Evolutionary conservation across 139 green algal genomes (phyloP), one percentile per base, ranked within the genome.

Genomic region (Klebsormidium nitens): DNA sequence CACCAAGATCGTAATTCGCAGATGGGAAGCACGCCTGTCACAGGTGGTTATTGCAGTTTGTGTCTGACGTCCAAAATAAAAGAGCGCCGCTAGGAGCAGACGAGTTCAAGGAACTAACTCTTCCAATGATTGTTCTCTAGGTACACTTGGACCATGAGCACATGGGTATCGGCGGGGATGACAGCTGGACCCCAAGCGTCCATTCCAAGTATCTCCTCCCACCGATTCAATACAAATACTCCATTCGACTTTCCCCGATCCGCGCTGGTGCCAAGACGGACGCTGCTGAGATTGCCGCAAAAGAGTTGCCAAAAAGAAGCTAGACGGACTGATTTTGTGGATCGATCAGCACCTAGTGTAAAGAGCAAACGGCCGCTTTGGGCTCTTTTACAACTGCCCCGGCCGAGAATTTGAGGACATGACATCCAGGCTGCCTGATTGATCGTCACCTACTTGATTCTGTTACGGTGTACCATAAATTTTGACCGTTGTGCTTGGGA

Each of bases 111-210:
- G 14, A 8, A n/a, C 14, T 8, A 8, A 49, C 42, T 8, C 42
- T n/a, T 49, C 8, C 8, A 8, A 11, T 11, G 4, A 64, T 23
- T 6, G 6, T 28, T 47, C 28, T 69, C 14, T 80, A 92, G 63
- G 55, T 97, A 57, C 82, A 93, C 63, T 36, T 97, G 66, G 92
- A 97, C 69, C 72, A 82, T 32, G 49, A 57, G 1, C 88, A 96
- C 75, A 97, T 97, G 89, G 92, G 92, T 0, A 81, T 97, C 17
- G 92, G 92, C 14, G 92, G 92, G 0, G 92, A 97, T 78, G 91
- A 97, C 82, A 91, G 81, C 72, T 97, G 92, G 92, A 90, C 75
- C 37, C 92, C 92, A 0, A 83, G 74, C 35, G 86, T 74, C 17
- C 86, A 87, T 37, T 34, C 66, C 0, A 47, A 79, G 61, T 93